Evolutionary conservation across 805 yeast genomes (phyloP).

Genomic region (Candida broadrunensis): DNA sequence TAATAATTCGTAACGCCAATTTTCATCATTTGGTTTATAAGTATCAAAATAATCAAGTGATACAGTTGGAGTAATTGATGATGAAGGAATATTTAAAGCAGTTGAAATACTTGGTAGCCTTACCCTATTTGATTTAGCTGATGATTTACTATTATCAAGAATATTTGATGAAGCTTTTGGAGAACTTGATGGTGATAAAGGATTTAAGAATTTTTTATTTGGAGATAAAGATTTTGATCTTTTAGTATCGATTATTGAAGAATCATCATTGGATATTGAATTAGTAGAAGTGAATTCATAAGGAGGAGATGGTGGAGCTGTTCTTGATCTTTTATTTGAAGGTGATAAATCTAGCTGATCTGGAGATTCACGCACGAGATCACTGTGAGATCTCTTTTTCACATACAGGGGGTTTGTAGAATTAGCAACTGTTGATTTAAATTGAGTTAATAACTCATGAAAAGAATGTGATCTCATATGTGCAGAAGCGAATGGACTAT

Average conservation of each 20-base stretch:
- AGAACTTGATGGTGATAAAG: conserved; percentile 16
- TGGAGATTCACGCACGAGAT: conserved; percentile 2
- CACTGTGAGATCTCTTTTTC: conserved; percentile 10
- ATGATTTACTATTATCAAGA: not conserved
- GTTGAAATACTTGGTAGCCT: conserved; percentile 35
- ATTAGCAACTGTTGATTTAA: conserved; percentile 14
- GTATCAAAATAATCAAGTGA: conserved; percentile 44
- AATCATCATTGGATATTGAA: not conserved
- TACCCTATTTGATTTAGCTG: conserved; percentile 3
- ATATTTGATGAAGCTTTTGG: conserved; percentile 8
- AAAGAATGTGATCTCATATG: conserved; percentile 34
- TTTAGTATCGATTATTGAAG: not conserved
- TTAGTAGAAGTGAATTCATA: not conserved
- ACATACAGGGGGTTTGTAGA: not conserved
- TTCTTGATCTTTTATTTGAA: conserved; percentile 35
- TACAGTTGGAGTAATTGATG: conserved; percentile 39
- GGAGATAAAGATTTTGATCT: conserved; percentile 30
- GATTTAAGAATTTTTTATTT: conserved; percentile 12
- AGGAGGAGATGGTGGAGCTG: conserved; percentile 44
- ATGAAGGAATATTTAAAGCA: conserved; percentile 25
- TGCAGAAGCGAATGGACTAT: conserved; percentile 18
- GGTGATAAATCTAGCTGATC: conserved; percentile 3
- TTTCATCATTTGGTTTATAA: conserved; percentile 42
- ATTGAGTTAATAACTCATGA: conserved; percentile 27
- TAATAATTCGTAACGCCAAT: conserved; percentile 41